Conservation (phyloP, 2,329 filamentous ascomycete genomes). For the Drechmeria coniospora region DNA sequence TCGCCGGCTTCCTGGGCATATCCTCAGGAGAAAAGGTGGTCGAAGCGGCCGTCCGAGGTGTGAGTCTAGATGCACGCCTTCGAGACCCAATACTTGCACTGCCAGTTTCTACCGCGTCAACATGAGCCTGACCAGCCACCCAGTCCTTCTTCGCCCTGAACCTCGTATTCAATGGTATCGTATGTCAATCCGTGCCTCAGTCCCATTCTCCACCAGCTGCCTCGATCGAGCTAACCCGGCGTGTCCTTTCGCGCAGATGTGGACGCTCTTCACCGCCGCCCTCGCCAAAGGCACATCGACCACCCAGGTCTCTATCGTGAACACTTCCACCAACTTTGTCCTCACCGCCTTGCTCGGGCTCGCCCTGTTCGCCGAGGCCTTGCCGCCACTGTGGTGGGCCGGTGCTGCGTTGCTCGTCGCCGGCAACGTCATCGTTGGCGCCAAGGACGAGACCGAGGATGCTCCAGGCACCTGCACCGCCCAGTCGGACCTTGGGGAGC, state of each 20-base stretch:
- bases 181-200: constrained; percentile 19
- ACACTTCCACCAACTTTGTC: constrained; percentile 71
- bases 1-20: constrained; percentile 30
- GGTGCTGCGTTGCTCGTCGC: constrained; percentile 58
- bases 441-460: constrained; percentile 40
- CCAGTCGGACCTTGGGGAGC: too few species aligned
- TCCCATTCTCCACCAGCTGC: not conserved
- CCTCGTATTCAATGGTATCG: constrained; percentile 56
- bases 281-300: constrained; percentile 61
- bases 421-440: constrained; percentile 65
- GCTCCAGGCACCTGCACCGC: not conserved
- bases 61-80: too few species aligned
- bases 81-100: too few species aligned
- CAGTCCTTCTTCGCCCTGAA: constrained; percentile 64
- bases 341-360: constrained; percentile 58
- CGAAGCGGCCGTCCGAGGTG: constrained; percentile 32
- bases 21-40: constrained; percentile 23
- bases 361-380: constrained; percentile 52
- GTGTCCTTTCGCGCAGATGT: constrained; percentile 38
- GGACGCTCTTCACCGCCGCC: constrained; percentile 67
- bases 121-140: not conserved
- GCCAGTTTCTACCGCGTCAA: too few species aligned
- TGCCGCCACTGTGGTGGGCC: constrained; percentile 63
- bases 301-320: constrained; percentile 67
- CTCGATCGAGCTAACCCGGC: not conserved